Base-by-base conservation (phyloP, 139 green algal species). In the Bryopsis sp. region DNA sequence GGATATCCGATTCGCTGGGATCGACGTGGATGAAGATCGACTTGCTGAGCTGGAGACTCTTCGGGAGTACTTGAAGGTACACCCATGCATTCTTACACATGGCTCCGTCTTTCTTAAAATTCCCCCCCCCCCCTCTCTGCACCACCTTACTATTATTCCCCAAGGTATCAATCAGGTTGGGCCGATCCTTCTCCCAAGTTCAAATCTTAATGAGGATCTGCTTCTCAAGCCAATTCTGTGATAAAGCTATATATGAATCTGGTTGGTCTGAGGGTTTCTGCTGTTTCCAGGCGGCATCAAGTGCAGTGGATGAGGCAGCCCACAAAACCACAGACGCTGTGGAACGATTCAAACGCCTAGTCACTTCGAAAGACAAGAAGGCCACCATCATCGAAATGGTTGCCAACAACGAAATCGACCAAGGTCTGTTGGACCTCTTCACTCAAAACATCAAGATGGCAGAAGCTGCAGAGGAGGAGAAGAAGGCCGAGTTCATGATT, bases 41-140 rank as follows among this genome's bases (percentile, higher is more conserved):
- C 71, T 97, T 28, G 87, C 77, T 5, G 90, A 97, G 83, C 78
- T 97, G 36, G 85, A 96, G 28, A 65, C 68, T n/a, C 78, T 97
- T 32, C 73, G 84, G n/a, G 68, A 89, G 11, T 91, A 92, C 36
- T 71, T 95, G 1, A 76, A 85, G 37, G 62, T 31, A 50, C 58
- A 46, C 24, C n/a, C 26, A 39, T 65, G 29, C 19, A 39, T 61
- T n/a, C n/a, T n/a, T 24, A 33, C 50, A 61, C 33, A 24, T 34
- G 43, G 15, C 43, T 50, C 15, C 15, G 15, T 15, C n/a, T 15
- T 65, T 43, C 19, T 26, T 24, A 65, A 65, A 26, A 65, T 3
- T 65, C 32, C n/a, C n/a, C n/a, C n/a, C n/a, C n/a, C n/a, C n/a
- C n/a, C n/a, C n/a, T n/a, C n/a, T n/a, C n/a, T n/a, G n/a, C n/a